These are phyloP conservation scores for Strobilomyces confusus DNA, from an alignment of 768 basidiomycete genomes.

Conservation along the genomic window DNA sequence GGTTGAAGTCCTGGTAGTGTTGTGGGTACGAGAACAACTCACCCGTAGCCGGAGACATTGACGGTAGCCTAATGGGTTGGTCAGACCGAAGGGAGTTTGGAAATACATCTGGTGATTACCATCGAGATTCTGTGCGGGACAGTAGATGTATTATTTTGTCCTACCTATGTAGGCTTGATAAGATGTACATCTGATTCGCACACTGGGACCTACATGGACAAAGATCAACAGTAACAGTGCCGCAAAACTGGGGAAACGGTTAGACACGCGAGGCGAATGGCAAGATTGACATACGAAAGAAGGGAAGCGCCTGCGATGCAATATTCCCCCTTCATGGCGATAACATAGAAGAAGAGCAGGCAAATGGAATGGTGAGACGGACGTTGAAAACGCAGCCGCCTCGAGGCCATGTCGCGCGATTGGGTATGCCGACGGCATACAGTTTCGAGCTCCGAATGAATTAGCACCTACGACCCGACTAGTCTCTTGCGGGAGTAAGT, in stretches of 20 bases:
- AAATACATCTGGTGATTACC: slow-evolving; percentile 40
- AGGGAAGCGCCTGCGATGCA: slow-evolving; percentile 70
- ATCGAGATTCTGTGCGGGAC: slow-evolving; percentile 71
- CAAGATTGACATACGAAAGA: slow-evolving; percentile 53
- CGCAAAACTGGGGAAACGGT: slow-evolving; percentile 18
- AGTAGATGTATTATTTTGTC: slow-evolving; percentile 74
- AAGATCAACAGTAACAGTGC: slow-evolving; percentile 67
- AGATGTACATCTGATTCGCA: slow-evolving; percentile 18
- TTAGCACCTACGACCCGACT: background rate
- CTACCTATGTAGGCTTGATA: slow-evolving; percentile 48
- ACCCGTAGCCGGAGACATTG: slow-evolving; percentile 73
- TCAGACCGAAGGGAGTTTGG: slow-evolving; percentile 11
- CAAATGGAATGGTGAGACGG: slow-evolving; percentile 10
- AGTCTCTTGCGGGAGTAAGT: background rate
- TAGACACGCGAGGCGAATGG: slow-evolving; percentile 9
- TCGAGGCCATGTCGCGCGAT: slow-evolving; percentile 23
- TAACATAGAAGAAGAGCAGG: slow-evolving; percentile 19
- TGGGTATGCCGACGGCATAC: slow-evolving; percentile 3
- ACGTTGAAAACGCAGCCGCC: slow-evolving; percentile 22
- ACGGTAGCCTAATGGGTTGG: slow-evolving; percentile 50
- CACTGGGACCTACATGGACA: slow-evolving; percentile 57
- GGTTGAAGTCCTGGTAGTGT: background rate
- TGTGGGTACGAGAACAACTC: slow-evolving; percentile 17
- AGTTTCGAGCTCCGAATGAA: slow-evolving; percentile 16
- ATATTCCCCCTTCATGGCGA: slow-evolving; percentile 65